Evolutionary conservation across 345 rosid species (phyloP).

Genomic region (Aquilaria yunnanensis): DNA sequence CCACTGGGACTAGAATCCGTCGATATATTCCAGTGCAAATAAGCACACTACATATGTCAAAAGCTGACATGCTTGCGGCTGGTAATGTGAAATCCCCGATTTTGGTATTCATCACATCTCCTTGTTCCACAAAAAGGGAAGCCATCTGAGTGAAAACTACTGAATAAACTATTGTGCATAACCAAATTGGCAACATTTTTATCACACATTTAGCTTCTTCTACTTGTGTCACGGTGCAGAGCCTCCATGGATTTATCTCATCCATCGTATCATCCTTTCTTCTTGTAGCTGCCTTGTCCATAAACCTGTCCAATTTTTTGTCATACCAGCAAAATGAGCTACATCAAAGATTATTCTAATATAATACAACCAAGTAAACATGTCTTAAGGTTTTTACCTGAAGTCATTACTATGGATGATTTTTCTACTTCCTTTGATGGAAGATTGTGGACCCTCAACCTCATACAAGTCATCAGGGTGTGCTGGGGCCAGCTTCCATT

Average conservation of each 20-base stretch:
- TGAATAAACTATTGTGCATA: constrained; percentile 58
- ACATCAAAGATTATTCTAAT: neutral
- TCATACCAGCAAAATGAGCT: too few relatives aligned
- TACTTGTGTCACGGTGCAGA: constrained; percentile 81
- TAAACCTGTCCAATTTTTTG: constrained; percentile 25
- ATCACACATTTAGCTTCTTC: constrained; percentile 59
- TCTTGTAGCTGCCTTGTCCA: constrained; percentile 80
- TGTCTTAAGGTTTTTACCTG: constrained; percentile 12
- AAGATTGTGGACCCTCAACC: constrained; percentile 48
- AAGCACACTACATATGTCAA: constrained; percentile 68
- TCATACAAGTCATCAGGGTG: constrained; percentile 38
- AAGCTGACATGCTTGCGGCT: constrained; percentile 83
- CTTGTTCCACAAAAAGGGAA: constrained; percentile 62
- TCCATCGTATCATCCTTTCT: constrained; percentile 33
- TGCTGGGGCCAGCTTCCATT: constrained; percentile 34
- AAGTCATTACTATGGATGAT: constrained; percentile 50
- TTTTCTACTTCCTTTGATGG: constrained; percentile 71
- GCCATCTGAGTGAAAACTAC: constrained; percentile 63
- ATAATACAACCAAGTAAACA: neutral
- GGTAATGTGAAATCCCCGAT: constrained; percentile 54
- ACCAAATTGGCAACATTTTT: constrained; percentile 51
- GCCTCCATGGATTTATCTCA: constrained; percentile 45
- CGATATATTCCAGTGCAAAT: constrained; percentile 60
- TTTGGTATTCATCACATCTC: constrained; percentile 52
- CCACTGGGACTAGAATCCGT: constrained; percentile 51